phyloP scores from a whole-genome alignment of 2,329 filamentous ascomycete species.

The Ascocoryne sarcoides region DNA sequence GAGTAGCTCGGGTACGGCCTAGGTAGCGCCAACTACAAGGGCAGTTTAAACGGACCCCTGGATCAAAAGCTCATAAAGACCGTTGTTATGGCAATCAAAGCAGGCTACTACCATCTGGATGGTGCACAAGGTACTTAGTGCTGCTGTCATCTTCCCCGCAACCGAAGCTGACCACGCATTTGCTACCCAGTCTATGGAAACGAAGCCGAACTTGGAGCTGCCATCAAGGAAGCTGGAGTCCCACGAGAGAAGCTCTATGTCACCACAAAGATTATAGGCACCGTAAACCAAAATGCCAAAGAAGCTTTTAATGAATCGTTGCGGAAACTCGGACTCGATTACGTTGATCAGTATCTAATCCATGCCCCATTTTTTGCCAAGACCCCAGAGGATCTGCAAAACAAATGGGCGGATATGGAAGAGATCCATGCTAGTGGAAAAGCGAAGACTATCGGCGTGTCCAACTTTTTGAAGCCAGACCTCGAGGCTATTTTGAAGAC shows the following conservation, averaged over 20 bases:
- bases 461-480: conserved; percentile 57
- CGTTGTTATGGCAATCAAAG: conserved; percentile 52
- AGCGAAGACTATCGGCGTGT: conserved; percentile 65
- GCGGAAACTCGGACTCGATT: conserved; percentile 56
- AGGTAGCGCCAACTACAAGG: conserved; percentile 57
- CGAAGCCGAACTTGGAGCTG: conserved; percentile 61
- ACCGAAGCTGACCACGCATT: conserved; percentile 1
- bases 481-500: conserved; percentile 48
- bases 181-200: conserved; percentile 45
- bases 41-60: conserved; percentile 31
- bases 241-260: conserved; percentile 62
- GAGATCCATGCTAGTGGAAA: conserved; percentile 58
- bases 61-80: conserved; percentile 46
- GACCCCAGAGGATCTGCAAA: conserved; percentile 43
- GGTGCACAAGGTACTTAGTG: conserved; percentile 53
- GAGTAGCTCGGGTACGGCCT: conserved; percentile 61
- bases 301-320: conserved; percentile 47
- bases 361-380: conserved; percentile 48
- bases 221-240: conserved; percentile 58
- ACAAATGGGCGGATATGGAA: conserved; percentile 51
- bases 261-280: conserved; percentile 47
- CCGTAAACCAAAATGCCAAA: conserved; percentile 26
- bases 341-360: conserved; percentile 64
- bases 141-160: neutral
- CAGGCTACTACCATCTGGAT: conserved; percentile 67